Conservation (phyloP, 768 basidiomycete species). For the Phlegmacium glaucopus region DNA sequence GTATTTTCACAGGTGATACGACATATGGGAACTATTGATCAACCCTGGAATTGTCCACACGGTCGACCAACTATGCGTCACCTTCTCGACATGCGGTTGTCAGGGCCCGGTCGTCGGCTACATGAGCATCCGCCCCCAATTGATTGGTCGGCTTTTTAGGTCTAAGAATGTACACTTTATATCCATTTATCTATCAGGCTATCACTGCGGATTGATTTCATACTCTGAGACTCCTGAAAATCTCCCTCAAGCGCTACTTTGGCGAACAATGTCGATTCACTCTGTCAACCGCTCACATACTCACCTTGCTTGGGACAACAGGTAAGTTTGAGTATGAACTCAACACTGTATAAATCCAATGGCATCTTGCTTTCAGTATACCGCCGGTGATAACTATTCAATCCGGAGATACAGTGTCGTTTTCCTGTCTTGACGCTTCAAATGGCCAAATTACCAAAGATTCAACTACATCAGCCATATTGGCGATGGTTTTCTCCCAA, state of each 20-base stretch:
- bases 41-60: conserved; percentile 89
- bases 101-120: conserved; percentile 13
- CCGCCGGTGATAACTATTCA: conserved; percentile 44
- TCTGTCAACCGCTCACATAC: conserved; percentile 47
- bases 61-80: conserved; percentile 84
- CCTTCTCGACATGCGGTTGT: conserved; percentile 47
- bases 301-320: conserved; percentile 61
- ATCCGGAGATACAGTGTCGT: conserved; percentile 52
- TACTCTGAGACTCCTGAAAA: neutral
- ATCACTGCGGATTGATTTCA: conserved; percentile 9
- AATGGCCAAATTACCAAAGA: conserved; percentile 52
- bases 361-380: conserved; percentile 32
- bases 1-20: conserved; percentile 59
- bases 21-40: conserved; percentile 83
- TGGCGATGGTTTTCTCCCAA: conserved; percentile 40
- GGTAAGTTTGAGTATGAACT: conserved; percentile 27
- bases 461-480: conserved; percentile 34
- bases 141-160: conserved; percentile 34
- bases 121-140: conserved; percentile 9
- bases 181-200: neutral
- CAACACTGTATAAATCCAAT: no score
- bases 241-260: neutral
- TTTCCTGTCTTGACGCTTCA: conserved; percentile 63
- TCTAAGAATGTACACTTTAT: conserved; percentile 1
- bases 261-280: conserved; percentile 43